Evolutionary conservation across 2,329 filamentous ascomycete species (phyloP), one percentile per base, ranked within the genome.

Genomic region (Verticillium nonalfalfae): DNA sequence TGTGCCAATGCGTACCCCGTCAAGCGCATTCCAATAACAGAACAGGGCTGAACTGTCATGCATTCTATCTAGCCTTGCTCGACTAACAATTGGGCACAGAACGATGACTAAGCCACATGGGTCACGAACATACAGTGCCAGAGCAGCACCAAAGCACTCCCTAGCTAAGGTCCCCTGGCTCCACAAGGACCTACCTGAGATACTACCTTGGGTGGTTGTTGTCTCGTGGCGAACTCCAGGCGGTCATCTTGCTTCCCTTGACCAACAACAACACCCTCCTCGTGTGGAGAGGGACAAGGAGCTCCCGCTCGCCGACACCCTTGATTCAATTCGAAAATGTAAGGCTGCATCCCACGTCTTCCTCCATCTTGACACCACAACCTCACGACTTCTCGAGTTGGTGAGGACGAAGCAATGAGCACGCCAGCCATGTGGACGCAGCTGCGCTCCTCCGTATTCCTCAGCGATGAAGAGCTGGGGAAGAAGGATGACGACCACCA

Each of bases 401-500:
- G n/a, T 11, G 45, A 52, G 45, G 45, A 26, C 45, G 45, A 52
- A 52, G 7, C 45, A 18, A 56, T 14, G 57, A 65, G 60, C 63
- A 80, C 82, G 77, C 73, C 73, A 64, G 67, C 67, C 60, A 61
- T 65, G 45, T 71, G 72, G 64, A 68, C 70, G 56, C 71, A 71
- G 64, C 65, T 72, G 57, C 62, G 67, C 60, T 69, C 71, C 57
- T 72, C 76, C 62, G 71, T 81, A 60, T 83, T 81, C 72, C 70
- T 79, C 62, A 78, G 75, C 68, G 79, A 85, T 66, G 82, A 84
- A 67, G 82, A 84, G 66, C 74, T 84, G 71, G 81, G 79, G 59
- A 87, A 87, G 73, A 86, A 85, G 73, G 79, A 86, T 70, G 84
- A 87, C 70, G 84, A 87, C 70, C 76, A 79, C 68, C 66, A 72